Conservation (phyloP, 2,329 filamentous ascomycete genomes). For the Cytospora schulzeri region DNA sequence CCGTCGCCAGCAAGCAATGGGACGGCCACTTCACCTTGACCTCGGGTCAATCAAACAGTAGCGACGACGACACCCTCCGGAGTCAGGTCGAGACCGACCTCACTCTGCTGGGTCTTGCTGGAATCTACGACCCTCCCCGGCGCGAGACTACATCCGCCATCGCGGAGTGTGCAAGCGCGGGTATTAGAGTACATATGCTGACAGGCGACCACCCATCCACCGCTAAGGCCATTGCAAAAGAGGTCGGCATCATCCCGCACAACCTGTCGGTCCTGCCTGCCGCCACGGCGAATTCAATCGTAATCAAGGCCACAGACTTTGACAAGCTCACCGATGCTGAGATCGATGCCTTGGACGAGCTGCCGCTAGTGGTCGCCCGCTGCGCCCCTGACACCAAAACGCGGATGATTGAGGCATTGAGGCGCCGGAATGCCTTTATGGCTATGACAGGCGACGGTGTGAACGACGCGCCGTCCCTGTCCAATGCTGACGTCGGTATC, state of each 20-base stretch:
- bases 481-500: constrained; percentile 81
- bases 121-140: constrained; percentile 84
- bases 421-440: constrained; percentile 73
- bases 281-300: constrained; percentile 66
- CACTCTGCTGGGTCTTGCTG: constrained; percentile 77
- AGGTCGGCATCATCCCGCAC: constrained; percentile 75
- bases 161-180: constrained; percentile 68
- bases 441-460: constrained; percentile 91
- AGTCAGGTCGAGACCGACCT: constrained; percentile 67
- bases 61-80: constrained; percentile 52
- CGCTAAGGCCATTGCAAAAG: constrained; percentile 74
- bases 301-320: constrained; percentile 77
- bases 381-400: constrained; percentile 87
- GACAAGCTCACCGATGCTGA: constrained; percentile 75
- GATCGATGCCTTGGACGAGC: constrained; percentile 72
- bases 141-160: constrained; percentile 77
- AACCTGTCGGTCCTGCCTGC: constrained; percentile 62
- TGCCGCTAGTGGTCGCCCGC: constrained; percentile 80
- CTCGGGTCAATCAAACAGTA: constrained; percentile 37
- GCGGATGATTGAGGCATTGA: constrained; percentile 86
- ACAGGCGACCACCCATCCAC: constrained; percentile 82
- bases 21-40: constrained; percentile 50
- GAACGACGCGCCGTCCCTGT: constrained; percentile 82
- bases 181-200: constrained; percentile 81
- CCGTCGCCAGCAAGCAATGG: constrained; percentile 66